A percentile compares a stretch with the other conserved stretches of the same genome.
phyloP scores from a whole-genome alignment of 352 stramenopile species.

The Phytophthora aleatoria region DNA sequence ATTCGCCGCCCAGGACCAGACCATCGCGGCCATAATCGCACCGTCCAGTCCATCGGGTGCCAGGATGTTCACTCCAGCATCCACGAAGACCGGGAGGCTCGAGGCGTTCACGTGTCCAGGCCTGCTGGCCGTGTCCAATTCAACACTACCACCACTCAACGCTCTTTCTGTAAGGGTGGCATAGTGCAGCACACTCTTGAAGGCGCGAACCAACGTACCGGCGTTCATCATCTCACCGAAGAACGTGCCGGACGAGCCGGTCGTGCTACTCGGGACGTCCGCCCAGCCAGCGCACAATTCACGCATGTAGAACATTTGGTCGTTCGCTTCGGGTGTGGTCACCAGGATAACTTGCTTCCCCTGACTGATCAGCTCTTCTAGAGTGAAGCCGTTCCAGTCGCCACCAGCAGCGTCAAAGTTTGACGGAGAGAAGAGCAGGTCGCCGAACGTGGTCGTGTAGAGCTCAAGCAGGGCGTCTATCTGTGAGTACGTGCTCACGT shows the following conservation, averaged over 20 bases:
- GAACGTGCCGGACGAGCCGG: conserved; percentile 33
- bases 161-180: conserved; percentile 47
- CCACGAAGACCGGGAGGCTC: conserved; percentile 52
- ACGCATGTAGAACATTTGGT: conserved; percentile 62
- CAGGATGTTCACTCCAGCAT: conserved; percentile 64
- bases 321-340: conserved; percentile 47
- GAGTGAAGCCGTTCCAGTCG: conserved; percentile 54
- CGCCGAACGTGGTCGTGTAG: conserved; percentile 52
- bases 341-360: conserved; percentile 65
- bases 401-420: conserved; percentile 43
- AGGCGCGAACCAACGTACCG: conserved; percentile 53
- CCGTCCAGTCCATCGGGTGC: conserved; percentile 65
- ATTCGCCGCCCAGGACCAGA: conserved; percentile 68
- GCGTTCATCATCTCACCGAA: conserved; percentile 50
- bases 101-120: conserved; percentile 37
- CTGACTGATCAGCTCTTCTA: conserved; percentile 46
- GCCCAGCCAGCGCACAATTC: conserved; percentile 51
- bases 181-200: conserved; percentile 57
- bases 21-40: conserved; percentile 47
- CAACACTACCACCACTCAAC: conserved; percentile 23
- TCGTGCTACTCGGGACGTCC: conserved; percentile 40
- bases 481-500: conserved; percentile 49
- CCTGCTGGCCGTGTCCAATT: conserved; percentile 28
- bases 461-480: conserved; percentile 50
- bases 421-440: conserved; percentile 53